phyloP scores from a whole-genome alignment of 164 flowering plant genomes.

The Kingdonia uniflora region DNA sequence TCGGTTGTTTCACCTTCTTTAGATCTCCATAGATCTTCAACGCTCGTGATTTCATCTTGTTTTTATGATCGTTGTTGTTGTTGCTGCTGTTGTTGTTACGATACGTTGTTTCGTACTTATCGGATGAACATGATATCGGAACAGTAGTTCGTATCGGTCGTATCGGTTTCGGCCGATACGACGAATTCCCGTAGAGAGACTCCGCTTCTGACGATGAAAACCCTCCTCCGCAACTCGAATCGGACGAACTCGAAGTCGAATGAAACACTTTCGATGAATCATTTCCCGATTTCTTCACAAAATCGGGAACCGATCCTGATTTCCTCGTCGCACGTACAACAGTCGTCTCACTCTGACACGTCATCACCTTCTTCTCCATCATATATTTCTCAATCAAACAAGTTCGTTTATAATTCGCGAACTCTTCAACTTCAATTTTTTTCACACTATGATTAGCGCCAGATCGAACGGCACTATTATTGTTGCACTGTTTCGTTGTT shows the following conservation, averaged over 20 bases:
- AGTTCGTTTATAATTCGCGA: slow-evolving; percentile 25
- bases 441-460: neutral
- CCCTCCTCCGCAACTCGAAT: slow-evolving; percentile 51
- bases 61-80: neutral
- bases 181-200: slow-evolving; percentile 22
- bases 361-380: slow-evolving; percentile 31
- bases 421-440: slow-evolving; percentile 12
- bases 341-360: no score
- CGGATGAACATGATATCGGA: slow-evolving; percentile 1
- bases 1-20: slow-evolving; percentile 77
- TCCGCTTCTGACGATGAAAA: slow-evolving; percentile 66
- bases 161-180: slow-evolving; percentile 42
- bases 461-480: neutral
- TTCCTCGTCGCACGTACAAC: no score
- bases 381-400: slow-evolving; percentile 53
- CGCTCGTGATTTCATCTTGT: slow-evolving; percentile 56
- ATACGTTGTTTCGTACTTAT: neutral
- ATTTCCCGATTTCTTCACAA: neutral
- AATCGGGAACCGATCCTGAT: slow-evolving; percentile 26
- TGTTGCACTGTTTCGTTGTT: slow-evolving; percentile 35
- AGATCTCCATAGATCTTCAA: slow-evolving; percentile 71
- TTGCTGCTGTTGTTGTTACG: neutral
- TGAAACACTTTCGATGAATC: slow-evolving; percentile 16
- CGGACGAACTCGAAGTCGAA: slow-evolving; percentile 63
- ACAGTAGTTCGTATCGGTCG: slow-evolving; percentile 23